Evolutionary conservation across 305 asterid species (phyloP).

Genomic region (Vinca major): DNA sequence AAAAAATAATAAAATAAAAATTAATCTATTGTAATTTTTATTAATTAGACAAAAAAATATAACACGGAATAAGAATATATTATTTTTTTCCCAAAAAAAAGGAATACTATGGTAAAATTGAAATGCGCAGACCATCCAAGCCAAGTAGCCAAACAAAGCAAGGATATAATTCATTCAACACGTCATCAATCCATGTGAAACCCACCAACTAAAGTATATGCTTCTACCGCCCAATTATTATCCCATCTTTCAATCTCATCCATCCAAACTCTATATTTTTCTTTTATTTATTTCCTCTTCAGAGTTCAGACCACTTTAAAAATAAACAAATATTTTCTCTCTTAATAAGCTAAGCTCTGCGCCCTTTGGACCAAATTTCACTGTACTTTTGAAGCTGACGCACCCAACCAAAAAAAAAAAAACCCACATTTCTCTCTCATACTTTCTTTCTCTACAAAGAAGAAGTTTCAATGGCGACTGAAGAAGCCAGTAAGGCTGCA

Average conservation of each 20-base stretch:
- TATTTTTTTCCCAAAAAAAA: too few species aligned
- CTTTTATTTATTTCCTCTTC: background rate
- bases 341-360: slow-evolving; percentile 2
- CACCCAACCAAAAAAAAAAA: background rate
- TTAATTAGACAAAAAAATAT: too few species aligned
- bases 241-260: slow-evolving; percentile 7
- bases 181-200: slow-evolving; percentile 16
- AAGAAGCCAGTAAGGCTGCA: slow-evolving; percentile 33
- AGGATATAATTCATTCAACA: slow-evolving; percentile 2
- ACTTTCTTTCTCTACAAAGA: slow-evolving; percentile 19
- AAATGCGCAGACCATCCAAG: background rate
- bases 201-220: background rate
- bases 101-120: too few species aligned
- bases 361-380: slow-evolving; percentile 6
- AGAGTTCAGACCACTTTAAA: background rate
- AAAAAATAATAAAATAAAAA: too few species aligned
- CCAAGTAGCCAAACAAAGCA: too few species aligned
- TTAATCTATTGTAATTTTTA: too few species aligned
- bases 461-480: slow-evolving; percentile 45
- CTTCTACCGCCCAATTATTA: background rate
- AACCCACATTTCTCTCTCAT: background rate
- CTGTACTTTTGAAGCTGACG: slow-evolving; percentile 24
- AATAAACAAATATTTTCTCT: background rate
- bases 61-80: too few species aligned
- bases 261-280: slow-evolving; percentile 4